Conservation (phyloP, 768 basidiomycete genomes). For the Boletus patriciae region DNA sequence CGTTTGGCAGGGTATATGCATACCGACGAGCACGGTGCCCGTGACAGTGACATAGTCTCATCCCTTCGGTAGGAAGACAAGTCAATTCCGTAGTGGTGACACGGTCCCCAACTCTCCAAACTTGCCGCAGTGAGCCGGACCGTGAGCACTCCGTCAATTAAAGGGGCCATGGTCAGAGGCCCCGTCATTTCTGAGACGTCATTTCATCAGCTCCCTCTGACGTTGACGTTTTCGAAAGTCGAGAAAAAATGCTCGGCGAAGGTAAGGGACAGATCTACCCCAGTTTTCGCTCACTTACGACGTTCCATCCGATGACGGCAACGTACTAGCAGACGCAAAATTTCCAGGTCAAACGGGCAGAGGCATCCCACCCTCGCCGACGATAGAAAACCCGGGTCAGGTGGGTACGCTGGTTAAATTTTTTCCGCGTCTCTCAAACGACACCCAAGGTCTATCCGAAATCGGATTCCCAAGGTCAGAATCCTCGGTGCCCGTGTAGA, state of each 20-base stretch:
- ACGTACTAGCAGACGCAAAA: neutral
- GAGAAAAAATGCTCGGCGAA: slow-evolving; percentile 23
- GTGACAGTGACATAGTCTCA: no score
- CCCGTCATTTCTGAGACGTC: neutral
- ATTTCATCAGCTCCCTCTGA: neutral
- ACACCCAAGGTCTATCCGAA: slow-evolving; percentile 47
- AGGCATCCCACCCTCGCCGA: slow-evolving; percentile 15
- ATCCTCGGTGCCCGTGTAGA: neutral
- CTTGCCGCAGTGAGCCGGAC: no score
- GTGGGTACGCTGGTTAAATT: slow-evolving; percentile 23
- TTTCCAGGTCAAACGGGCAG: slow-evolving; percentile 35
- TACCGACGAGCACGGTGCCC: no score
- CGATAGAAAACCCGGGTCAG: slow-evolving; percentile 47
- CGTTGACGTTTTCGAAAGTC: no score
- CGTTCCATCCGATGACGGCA: neutral
- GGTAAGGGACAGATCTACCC: slow-evolving; percentile 16
- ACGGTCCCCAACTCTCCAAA: neutral
- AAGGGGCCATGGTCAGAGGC: neutral
- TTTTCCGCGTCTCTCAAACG: neutral
- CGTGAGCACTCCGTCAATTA: no score
- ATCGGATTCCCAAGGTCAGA: slow-evolving; percentile 42
- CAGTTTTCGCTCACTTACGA: neutral
- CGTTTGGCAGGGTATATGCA: no score
- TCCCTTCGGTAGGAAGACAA: no score
- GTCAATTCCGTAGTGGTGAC: no score